Conservation (phyloP, 2,329 filamentous ascomycete species). For the Trichoderma sp. region DNA sequence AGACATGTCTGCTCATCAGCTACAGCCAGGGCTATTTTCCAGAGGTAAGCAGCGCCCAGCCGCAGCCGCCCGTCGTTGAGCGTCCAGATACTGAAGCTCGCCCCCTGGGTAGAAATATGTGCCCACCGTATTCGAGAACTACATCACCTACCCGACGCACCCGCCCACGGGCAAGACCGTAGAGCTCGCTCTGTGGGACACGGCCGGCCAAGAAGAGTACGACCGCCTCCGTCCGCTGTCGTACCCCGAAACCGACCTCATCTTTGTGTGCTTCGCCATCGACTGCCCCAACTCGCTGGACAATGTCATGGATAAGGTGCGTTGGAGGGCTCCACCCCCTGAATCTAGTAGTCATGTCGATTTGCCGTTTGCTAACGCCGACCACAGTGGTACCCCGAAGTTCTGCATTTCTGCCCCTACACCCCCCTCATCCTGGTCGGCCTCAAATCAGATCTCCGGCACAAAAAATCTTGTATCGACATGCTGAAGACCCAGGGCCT, state of each 20-base stretch:
- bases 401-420: constrained; percentile 97
- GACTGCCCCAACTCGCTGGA: constrained; percentile 98
- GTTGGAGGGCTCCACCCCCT: not conserved
- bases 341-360: not conserved
- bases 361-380: constrained; percentile 32
- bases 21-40: constrained; percentile 99
- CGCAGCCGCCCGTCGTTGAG: not conserved
- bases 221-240: constrained; percentile 93
- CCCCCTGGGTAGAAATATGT: constrained; percentile 85
- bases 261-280: constrained; percentile 99
- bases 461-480: constrained; percentile 96
- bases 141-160: constrained; percentile 96
- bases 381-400: constrained; percentile 95
- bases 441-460: constrained; percentile 93
- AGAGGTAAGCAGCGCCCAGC: constrained; percentile 66
- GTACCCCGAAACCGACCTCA: constrained; percentile 95
- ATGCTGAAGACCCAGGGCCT: constrained; percentile 97
- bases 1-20: constrained; percentile 97
- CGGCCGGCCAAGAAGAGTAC: constrained; percentile 97
- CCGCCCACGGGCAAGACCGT: constrained; percentile 87
- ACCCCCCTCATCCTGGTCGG: constrained; percentile 94
- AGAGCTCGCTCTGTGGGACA: constrained; percentile 97
- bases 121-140: constrained; percentile 98
- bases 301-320: constrained; percentile 98
- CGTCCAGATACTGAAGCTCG: not conserved